phyloP scores from a whole-genome alignment of 495 filamentous ascomycete species.

The Neurospora sp. region DNA sequence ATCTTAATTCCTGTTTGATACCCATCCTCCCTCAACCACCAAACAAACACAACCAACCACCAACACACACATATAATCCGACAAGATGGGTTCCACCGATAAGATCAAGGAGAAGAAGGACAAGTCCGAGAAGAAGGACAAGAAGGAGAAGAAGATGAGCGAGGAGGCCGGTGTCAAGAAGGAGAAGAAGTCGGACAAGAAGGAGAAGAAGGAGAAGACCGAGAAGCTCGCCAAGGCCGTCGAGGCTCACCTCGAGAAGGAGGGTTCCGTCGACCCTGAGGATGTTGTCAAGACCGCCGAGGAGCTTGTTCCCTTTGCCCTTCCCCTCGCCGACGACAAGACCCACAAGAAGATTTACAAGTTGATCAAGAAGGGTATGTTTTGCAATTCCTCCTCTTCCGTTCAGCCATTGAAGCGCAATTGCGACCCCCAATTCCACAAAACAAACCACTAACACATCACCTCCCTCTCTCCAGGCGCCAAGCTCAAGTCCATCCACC shows the following conservation, averaged over 20 bases:
- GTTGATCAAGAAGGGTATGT: slow-evolving; percentile 83
- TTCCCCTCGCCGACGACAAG: slow-evolving; percentile 86
- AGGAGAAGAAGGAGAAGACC: slow-evolving; percentile 62
- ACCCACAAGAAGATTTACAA: slow-evolving; percentile 85
- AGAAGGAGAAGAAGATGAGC: slow-evolving; percentile 10
- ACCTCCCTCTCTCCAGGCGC: slow-evolving; percentile 47
- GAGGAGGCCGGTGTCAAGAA: slow-evolving; percentile 45
- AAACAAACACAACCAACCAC: neutral
- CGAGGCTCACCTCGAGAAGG: slow-evolving; percentile 23
- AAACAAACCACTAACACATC: neutral
- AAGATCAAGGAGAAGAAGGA: slow-evolving; percentile 13
- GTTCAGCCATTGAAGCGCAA: neutral
- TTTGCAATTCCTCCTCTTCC: slow-evolving; percentile 9
- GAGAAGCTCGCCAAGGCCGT: slow-evolving; percentile 32
- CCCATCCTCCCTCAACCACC: neutral
- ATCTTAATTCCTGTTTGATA: neutral
- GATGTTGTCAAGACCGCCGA: slow-evolving; percentile 44
- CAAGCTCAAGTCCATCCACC: slow-evolving; percentile 86
- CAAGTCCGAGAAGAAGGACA: slow-evolving; percentile 6
- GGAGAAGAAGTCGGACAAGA: slow-evolving; percentile 70
- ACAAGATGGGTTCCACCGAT: slow-evolving; percentile 17
- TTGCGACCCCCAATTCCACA: neutral
- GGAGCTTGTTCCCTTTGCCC: slow-evolving; percentile 85
- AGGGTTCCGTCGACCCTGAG: slow-evolving; percentile 21
- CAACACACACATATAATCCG: neutral